Evolutionary conservation across 257 asterid species (phyloP).

Genomic region (Solanum lignicaule): DNA sequence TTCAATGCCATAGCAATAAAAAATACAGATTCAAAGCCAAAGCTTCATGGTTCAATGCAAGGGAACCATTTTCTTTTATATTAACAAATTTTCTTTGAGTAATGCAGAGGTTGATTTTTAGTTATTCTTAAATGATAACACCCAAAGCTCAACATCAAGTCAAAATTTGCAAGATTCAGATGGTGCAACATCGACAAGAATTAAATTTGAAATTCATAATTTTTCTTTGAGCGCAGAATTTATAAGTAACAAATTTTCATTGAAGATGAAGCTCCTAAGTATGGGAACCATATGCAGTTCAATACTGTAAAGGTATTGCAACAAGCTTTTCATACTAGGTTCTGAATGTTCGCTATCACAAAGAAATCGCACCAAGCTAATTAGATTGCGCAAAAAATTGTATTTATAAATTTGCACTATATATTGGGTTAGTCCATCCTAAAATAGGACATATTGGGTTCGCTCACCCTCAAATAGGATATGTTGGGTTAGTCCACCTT

Average conservation of each 20-base stretch:
- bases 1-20: neutral
- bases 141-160: neutral
- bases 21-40: neutral
- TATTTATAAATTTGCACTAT: too few relatives aligned
- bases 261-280: neutral
- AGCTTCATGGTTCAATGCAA: neutral
- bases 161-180: neutral
- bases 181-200: neutral
- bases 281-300: neutral
- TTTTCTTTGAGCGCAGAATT: neutral
- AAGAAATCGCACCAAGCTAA: too few relatives aligned
- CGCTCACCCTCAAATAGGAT: too few relatives aligned
- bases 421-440: too few relatives aligned
- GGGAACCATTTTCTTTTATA: neutral
- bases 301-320: too few relatives aligned
- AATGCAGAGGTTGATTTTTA: too few relatives aligned
- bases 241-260: neutral
- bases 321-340: too few relatives aligned
- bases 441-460: too few relatives aligned
- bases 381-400: too few relatives aligned
- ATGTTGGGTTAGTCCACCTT: too few relatives aligned
- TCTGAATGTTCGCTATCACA: too few relatives aligned
- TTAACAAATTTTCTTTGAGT: neutral
- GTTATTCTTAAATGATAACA: neutral
- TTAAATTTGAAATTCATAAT: neutral